Base-by-base conservation (phyloP, 2,329 filamentous ascomycete genomes). In the Ustulina deusta region DNA sequence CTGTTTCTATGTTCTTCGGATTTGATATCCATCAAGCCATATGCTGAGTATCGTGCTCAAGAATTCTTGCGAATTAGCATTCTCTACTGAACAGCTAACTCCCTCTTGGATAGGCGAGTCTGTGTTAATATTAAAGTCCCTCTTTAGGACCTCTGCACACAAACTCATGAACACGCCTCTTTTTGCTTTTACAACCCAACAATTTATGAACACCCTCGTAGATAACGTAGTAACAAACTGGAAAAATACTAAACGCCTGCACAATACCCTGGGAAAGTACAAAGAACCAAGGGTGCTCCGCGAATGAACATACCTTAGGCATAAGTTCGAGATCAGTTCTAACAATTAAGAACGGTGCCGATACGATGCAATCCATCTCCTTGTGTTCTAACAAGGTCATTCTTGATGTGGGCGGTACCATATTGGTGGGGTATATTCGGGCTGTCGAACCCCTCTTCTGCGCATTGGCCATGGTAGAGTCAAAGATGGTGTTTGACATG, bases 1-100 rank as follows among this genome's bases (percentile, higher is more conserved):
- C 27, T 56, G n/a, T 46, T 60, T 60, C 32, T 42, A 52, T 59
- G 22, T 59, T 52, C 11, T 29, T 52, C 46, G 46, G 55, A 38
- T 55, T 44, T 48, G 25, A 38, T 56, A 40, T 34, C 15, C n/a
- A 46, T 54, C 3, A 38, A 48, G 27, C 44, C n/a, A 22, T 44
- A 51, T 40, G 25, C 57, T 44, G 32, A 66, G 46, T 15, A n/a
- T 13, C 4, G 22, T 58, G 17, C 36, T 48, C 32, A 17, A 32
- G 42, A 20, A 38, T 46, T 25, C 7, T 29, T 29, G 34, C 51
- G 42, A 52, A 36, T 48, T 36, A 7, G 17, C 22, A 49, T 56
- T 34, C 32, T 22, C 17, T n/a, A 13, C 38, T 13, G 5, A 44
- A 38, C 13, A 17, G 22, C 17, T 34, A 27, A 22, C 6, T 58